These are phyloP conservation scores for Aspergillus funiculosus DNA, from an alignment of 495 filamentous ascomycete species.

Conservation along the genomic window DNA sequence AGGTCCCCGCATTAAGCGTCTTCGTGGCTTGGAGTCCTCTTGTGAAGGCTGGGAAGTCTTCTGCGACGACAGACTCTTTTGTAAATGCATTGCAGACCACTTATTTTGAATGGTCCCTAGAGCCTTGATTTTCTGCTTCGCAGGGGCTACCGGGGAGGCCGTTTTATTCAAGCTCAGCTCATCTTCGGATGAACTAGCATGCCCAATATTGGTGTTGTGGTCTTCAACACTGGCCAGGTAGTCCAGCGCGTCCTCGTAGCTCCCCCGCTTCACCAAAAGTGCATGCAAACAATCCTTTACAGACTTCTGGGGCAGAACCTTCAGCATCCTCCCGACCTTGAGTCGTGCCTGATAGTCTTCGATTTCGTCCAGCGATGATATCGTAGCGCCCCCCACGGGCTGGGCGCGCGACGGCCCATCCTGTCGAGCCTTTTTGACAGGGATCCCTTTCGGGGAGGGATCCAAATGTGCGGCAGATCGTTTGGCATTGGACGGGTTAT, in stretches of 20 bases:
- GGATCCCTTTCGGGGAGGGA: slow-evolving; percentile 34
- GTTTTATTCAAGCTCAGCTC: slow-evolving; percentile 26
- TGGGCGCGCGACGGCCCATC: slow-evolving; percentile 52
- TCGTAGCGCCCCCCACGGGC: slow-evolving; percentile 30
- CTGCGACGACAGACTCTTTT: slow-evolving; percentile 18
- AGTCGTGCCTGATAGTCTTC: slow-evolving; percentile 44
- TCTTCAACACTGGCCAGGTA: slow-evolving; percentile 34
- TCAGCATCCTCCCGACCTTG: slow-evolving; percentile 53
- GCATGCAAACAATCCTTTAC: slow-evolving; percentile 49
- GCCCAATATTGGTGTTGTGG: neutral
- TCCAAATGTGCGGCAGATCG: slow-evolving; percentile 45
- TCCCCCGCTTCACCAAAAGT: slow-evolving; percentile 46
- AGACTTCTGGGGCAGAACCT: slow-evolving; percentile 46
- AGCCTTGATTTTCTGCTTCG: slow-evolving; percentile 57
- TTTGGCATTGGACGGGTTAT: slow-evolving; percentile 41
- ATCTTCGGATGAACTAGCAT: slow-evolving; percentile 34
- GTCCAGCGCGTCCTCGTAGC: slow-evolving; percentile 55
- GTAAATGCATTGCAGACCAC: slow-evolving; percentile 46
- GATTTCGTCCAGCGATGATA: slow-evolving; percentile 49
- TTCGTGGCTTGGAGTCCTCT: slow-evolving; percentile 30
- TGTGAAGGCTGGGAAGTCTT: slow-evolving; percentile 17
- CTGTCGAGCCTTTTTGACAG: slow-evolving; percentile 41
- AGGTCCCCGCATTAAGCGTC: slow-evolving; percentile 39
- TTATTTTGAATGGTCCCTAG: slow-evolving; percentile 56
- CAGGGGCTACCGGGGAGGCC: slow-evolving; percentile 21